Percentiles rank a stretch among this genome's conserved stretches.
Conservation (phyloP, 805 yeast species). For the Brettanomyces anomalus region DNA sequence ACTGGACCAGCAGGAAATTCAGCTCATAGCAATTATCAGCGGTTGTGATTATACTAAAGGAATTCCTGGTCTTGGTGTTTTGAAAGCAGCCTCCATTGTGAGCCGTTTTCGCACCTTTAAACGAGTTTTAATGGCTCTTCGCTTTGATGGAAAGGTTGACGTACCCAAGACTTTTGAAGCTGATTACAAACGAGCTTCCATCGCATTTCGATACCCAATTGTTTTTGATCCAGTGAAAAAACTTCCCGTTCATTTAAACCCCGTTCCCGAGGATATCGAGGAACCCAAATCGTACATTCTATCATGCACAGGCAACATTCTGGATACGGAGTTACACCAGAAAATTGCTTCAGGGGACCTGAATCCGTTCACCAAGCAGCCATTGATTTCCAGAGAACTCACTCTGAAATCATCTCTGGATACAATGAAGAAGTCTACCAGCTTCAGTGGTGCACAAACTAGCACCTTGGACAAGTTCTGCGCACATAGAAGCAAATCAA, state of each 20-base stretch:
- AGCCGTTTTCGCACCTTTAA: conserved; percentile 42
- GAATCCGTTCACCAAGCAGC: conserved; percentile 51
- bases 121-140: conserved; percentile 44
- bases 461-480: conserved; percentile 2
- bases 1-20: conserved; percentile 47
- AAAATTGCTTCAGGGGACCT: conserved; percentile 56
- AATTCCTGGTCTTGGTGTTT: conserved; percentile 68
- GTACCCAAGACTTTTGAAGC: conserved; percentile 50
- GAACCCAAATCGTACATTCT: conserved; percentile 14
- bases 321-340: conserved; percentile 39
- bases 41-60: conserved; percentile 97
- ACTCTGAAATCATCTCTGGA: not conserved
- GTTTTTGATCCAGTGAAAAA: conserved; percentile 62
- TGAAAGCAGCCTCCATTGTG: conserved; percentile 60
- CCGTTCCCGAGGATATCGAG: conserved; percentile 35
- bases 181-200: conserved; percentile 57
- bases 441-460: not conserved
- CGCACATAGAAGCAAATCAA: not conserved
- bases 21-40: conserved; percentile 76
- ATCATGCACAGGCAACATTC: conserved; percentile 37
- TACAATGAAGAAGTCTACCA: conserved; percentile 1
- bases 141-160: conserved; percentile 47
- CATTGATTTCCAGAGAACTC: conserved; percentile 40
- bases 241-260: conserved; percentile 48
- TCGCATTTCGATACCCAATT: conserved; percentile 78